A percentile compares a stretch with the other conserved stretches of the same genome.
Conservation (phyloP, 1,284 basidiomycete genomes). For the Leccinum solheimii region DNA sequence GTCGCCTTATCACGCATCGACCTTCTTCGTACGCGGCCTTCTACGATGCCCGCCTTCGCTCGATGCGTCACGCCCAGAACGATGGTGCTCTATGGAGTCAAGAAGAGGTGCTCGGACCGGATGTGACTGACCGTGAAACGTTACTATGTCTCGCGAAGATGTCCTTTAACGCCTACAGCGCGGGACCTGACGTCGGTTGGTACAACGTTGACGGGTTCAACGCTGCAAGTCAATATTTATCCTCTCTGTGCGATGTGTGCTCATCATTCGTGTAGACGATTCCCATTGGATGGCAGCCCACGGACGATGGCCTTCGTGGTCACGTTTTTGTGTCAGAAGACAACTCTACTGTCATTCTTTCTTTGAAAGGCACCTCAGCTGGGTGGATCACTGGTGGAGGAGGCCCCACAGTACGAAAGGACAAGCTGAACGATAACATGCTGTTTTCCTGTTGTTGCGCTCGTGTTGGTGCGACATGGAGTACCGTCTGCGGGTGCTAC, state of each 20-base stretch:
- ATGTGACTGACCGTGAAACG: slow-evolving; percentile 73
- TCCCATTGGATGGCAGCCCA: slow-evolving; percentile 87
- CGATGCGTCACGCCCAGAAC: slow-evolving; percentile 43
- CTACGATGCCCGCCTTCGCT: slow-evolving; percentile 47
- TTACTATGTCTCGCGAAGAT: slow-evolving; percentile 85
- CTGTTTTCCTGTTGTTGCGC: slow-evolving; percentile 92
- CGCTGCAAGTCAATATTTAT: slow-evolving; percentile 36
- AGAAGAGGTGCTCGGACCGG: slow-evolving; percentile 56
- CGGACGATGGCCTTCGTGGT: slow-evolving; percentile 86
- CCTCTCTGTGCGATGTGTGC: neutral
- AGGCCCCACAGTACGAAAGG: slow-evolving; percentile 57
- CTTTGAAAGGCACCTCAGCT: slow-evolving; percentile 92
- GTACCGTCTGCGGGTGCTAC: slow-evolving; percentile 83
- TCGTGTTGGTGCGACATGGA: slow-evolving; percentile 82
- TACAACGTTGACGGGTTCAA: slow-evolving; percentile 73
- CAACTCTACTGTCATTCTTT: slow-evolving; percentile 84
- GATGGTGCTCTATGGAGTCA: slow-evolving; percentile 50
- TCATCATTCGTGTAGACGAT: slow-evolving; percentile 42
- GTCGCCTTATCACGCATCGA: slow-evolving; percentile 39
- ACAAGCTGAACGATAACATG: slow-evolving; percentile 88
- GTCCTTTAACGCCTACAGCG: slow-evolving; percentile 80
- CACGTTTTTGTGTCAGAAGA: slow-evolving; percentile 82
- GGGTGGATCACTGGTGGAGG: slow-evolving; percentile 76
- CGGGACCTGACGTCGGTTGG: slow-evolving; percentile 63
- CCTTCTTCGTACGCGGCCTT: slow-evolving; percentile 51